Percentiles rank a stretch among this genome's conserved stretches.
Evolutionary conservation across 192 early-diverging fungal genomes (phyloP).

Genomic region (Coemansia sp.): DNA sequence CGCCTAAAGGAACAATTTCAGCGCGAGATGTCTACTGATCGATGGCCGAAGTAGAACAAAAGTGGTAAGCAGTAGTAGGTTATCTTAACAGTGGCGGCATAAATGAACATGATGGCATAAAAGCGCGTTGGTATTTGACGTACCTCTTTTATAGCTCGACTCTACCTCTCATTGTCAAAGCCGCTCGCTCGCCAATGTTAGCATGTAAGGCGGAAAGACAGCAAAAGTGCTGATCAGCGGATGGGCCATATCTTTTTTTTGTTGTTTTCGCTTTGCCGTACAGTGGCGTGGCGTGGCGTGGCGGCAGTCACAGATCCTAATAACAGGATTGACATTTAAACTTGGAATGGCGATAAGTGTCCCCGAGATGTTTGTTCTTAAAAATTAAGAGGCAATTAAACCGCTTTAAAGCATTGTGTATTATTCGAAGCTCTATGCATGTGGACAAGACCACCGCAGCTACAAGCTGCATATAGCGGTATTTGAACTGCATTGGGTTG

Average conservation of each 20-base stretch:
- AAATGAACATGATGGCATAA: neutral
- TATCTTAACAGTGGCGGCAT: neutral
- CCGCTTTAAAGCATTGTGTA: neutral
- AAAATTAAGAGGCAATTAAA: neutral
- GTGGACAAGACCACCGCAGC: neutral
- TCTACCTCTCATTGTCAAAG: neutral
- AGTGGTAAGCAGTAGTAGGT: neutral
- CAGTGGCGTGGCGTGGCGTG: neutral
- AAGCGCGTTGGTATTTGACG: neutral
- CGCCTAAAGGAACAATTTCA: neutral
- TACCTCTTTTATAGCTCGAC: neutral
- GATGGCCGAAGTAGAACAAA: neutral
- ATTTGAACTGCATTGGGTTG: neutral
- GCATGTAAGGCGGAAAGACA: neutral
- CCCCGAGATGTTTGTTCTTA: neutral
- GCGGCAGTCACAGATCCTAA: neutral
- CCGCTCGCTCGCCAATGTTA: neutral
- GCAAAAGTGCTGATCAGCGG: neutral
- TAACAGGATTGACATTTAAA: neutral
- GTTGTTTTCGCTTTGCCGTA: neutral
- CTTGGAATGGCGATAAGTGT: neutral
- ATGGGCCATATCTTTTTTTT: neutral
- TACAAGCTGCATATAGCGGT: neutral
- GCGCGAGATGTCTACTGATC: neutral
- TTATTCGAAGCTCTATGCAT: neutral